Percentiles rank a stretch among this genome's conserved stretches.
phyloP scores from a whole-genome alignment of 163 green algal genomes.

The Smithsoniella earleae region DNA sequence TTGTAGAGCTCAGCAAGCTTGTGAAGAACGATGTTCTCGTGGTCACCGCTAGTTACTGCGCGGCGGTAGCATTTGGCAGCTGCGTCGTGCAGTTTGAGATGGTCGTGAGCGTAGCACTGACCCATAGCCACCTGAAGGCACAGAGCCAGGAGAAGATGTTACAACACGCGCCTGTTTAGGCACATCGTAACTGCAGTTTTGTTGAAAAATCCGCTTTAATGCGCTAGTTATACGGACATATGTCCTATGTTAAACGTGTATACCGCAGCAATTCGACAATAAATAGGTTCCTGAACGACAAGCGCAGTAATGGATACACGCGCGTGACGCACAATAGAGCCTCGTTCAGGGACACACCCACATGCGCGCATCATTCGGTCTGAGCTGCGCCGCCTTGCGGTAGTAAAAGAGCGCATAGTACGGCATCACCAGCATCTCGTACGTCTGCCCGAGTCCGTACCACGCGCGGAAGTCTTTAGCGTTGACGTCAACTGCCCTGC shows the following conservation, averaged over 20 bases:
- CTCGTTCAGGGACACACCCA: slow-evolving; percentile 55
- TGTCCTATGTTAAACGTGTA: too few relatives aligned
- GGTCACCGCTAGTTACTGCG: neutral
- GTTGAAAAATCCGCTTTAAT: too few relatives aligned
- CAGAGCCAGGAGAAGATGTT: too few relatives aligned
- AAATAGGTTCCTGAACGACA: too few relatives aligned
- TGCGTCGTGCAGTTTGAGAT: slow-evolving; percentile 25
- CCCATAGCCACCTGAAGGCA: slow-evolving; percentile 61
- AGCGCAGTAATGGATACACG: too few relatives aligned
- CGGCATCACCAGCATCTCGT: slow-evolving; percentile 93
- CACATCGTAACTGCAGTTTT: too few relatives aligned
- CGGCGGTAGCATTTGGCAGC: slow-evolving; percentile 39
- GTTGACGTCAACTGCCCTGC: slow-evolving; percentile 71
- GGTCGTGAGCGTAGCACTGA: slow-evolving; percentile 60
- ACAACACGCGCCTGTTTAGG: too few relatives aligned
- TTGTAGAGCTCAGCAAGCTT: slow-evolving; percentile 34
- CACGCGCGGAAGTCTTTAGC: slow-evolving; percentile 81
- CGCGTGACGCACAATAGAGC: too few relatives aligned
- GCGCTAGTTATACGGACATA: too few relatives aligned
- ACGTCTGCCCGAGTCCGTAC: slow-evolving; percentile 94
- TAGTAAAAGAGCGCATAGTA: slow-evolving; percentile 97
- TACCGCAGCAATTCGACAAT: too few relatives aligned
- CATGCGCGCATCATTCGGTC: slow-evolving; percentile 73
- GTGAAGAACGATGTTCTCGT: slow-evolving; percentile 29
- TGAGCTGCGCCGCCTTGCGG: slow-evolving; percentile 58